Base-by-base conservation (phyloP, 805 yeast species). In the Maudiozyma turicensis region DNA sequence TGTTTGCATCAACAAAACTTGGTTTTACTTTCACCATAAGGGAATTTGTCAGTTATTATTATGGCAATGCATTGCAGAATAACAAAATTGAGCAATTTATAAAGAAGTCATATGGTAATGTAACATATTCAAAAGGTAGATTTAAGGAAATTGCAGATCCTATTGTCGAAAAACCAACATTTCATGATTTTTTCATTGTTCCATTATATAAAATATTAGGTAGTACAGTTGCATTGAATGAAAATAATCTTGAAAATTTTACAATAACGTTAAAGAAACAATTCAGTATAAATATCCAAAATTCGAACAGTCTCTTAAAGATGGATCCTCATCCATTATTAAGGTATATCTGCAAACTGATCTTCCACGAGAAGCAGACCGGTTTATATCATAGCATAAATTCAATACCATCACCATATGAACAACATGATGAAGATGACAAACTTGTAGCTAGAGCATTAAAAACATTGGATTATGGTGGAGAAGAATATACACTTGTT, bases 181-280 rank as follows among this genome's bases (percentile, higher is more conserved):
- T 91, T 63, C 74, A 76, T 6, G 70, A 73, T 43, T 84, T 88
- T 56, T 73, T 93, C 7, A 66, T 89, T 8, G 80, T 78, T 29
- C 99, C 98, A 2, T 58, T 91, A 10, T 91, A 89, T 68, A 90
- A 91, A 61, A 61, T 90, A 8, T 67, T 82, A 37, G 72, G 87
- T 0, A 73, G 77, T 45, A 72, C 85, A 0, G 59, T 91, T 9
- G 72, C 87, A 6, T 20, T 44, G n/a, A 26, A 35, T 2, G 43
- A 44, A 0, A 71, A 75, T 35, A 75, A 76, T 14, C 66, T 76
- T 2, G 62, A 66, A 5, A 67, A 68, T 0, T 60, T 87, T 14
- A 60, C 73, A 8, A 49, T 50, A 3, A 61, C 76, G 26, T 63
- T 87, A n/a, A 68, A 72, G 58, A 57, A 69, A 1, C 67, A 78